A percentile compares a stretch with the other conserved stretches of the same genome.
phyloP scores from a whole-genome alignment of 2,329 filamentous ascomycete species.

The Cordyceps militaris region DNA sequence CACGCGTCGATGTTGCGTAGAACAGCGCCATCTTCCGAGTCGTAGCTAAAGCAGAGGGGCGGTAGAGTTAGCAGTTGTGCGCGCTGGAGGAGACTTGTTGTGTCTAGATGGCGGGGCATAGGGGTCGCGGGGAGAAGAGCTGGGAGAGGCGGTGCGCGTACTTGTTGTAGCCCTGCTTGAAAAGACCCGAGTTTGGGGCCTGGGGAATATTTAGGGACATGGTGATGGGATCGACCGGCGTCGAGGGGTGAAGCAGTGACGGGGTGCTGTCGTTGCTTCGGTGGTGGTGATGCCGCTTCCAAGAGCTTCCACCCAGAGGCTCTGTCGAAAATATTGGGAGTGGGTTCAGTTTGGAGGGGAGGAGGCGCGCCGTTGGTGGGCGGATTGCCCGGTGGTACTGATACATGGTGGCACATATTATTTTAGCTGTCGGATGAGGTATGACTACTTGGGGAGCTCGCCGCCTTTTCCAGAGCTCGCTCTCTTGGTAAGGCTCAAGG shows the following conservation, averaged over 20 bases:
- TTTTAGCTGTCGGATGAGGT: background rate
- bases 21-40: conserved; percentile 97
- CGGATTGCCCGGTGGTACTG: conserved; percentile 1
- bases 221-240: conserved; percentile 13
- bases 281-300: conserved; percentile 11
- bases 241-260: conserved; percentile 9
- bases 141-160: conserved; percentile 42
- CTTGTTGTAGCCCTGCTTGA: conserved; percentile 97
- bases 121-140: conserved; percentile 20
- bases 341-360: conserved; percentile 8
- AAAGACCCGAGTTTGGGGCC: conserved; percentile 86
- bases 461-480: conserved; percentile 1
- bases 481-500: background rate
- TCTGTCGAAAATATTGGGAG: conserved; percentile 12
- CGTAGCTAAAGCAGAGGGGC: conserved; percentile 60
- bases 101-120: conserved; percentile 16
- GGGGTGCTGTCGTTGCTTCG: conserved; percentile 10
- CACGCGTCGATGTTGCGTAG: conserved; percentile 98
- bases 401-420: background rate
- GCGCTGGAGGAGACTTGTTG: background rate
- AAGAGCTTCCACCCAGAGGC: conserved; percentile 13
- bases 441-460: conserved; percentile 2
- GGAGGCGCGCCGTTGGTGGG: background rate
- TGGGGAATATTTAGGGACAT: conserved; percentile 98
- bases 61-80: conserved; percentile 15